Conservation (phyloP, 2,329 filamentous ascomycete species). For the Biscogniauxia marginata region DNA sequence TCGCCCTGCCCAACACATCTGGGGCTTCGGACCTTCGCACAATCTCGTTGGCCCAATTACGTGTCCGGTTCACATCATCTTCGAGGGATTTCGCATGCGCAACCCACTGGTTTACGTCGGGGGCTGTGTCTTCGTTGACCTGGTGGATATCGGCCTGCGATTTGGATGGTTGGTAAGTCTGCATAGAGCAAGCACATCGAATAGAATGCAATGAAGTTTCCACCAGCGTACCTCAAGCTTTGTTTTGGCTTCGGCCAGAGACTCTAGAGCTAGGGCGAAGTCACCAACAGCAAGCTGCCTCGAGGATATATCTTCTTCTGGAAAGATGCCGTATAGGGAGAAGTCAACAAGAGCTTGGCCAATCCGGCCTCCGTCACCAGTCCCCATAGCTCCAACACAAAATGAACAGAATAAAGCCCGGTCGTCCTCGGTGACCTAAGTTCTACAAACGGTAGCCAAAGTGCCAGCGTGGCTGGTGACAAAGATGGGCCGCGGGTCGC, state of each 20-base stretch:
- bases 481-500: too few relatives aligned
- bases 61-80: constrained; percentile 78
- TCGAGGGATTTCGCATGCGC: constrained; percentile 80
- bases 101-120: constrained; percentile 84
- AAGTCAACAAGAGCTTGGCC: constrained; percentile 65
- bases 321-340: constrained; percentile 47
- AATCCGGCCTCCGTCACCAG: constrained; percentile 33
- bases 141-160: constrained; percentile 66
- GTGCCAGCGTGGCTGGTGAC: too few relatives aligned
- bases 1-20: constrained; percentile 50
- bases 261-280: constrained; percentile 41
- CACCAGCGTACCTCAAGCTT: constrained; percentile 42
- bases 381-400: constrained; percentile 25
- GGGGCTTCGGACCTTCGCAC: constrained; percentile 71
- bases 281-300: constrained; percentile 33
- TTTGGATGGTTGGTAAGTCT: constrained; percentile 9
- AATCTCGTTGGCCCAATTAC: constrained; percentile 77
- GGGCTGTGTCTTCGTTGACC: constrained; percentile 73
- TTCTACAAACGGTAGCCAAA: too few relatives aligned
- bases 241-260: constrained; percentile 41
- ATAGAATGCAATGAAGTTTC: neutral
- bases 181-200: too few relatives aligned
- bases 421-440: too few relatives aligned
- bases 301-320: constrained; percentile 45
- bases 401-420: neutral